phyloP scores from a whole-genome alignment of 352 stramenopile genomes.

The Phytopythium ostracodes region DNA sequence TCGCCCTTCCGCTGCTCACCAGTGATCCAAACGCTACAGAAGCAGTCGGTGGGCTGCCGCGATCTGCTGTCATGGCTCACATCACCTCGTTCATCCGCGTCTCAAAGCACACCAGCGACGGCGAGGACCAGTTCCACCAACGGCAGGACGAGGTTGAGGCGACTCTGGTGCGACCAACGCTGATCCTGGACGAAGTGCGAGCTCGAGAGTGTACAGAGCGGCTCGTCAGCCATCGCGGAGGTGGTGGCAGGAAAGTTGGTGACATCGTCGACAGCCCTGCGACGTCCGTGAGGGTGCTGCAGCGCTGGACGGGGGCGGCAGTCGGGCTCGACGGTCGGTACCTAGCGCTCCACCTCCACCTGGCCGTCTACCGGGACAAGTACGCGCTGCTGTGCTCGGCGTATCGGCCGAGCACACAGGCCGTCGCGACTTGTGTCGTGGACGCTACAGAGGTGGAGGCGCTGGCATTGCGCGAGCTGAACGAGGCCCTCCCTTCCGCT shows the following conservation, averaged over 20 bases:
- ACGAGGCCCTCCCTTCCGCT: background rate
- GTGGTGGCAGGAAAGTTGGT: background rate
- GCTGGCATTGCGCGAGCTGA: background rate
- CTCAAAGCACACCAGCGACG: background rate
- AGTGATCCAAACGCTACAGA: background rate
- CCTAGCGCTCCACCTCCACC: conserved; percentile 14
- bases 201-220: conserved; percentile 10
- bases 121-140: conserved; percentile 8
- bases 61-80: conserved; percentile 26
- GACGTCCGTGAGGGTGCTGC: background rate
- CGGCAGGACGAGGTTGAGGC: conserved; percentile 10
- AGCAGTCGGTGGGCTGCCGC: background rate
- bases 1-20: background rate
- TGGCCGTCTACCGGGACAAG: conserved; percentile 5
- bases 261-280: background rate
- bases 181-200: conserved; percentile 16
- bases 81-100: conserved; percentile 39
- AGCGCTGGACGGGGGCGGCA: conserved; percentile 14
- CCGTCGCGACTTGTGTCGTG: conserved; percentile 5
- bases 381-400: conserved; percentile 18
- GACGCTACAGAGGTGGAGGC: background rate
- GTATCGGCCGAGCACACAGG: conserved; percentile 18
- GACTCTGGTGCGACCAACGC: conserved; percentile 5
- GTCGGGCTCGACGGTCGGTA: conserved; percentile 9
- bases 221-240: background rate